Evolutionary conservation across 371 early-diverging fungal species (phyloP).

Genomic region (Saksenaea vasiformis): DNA sequence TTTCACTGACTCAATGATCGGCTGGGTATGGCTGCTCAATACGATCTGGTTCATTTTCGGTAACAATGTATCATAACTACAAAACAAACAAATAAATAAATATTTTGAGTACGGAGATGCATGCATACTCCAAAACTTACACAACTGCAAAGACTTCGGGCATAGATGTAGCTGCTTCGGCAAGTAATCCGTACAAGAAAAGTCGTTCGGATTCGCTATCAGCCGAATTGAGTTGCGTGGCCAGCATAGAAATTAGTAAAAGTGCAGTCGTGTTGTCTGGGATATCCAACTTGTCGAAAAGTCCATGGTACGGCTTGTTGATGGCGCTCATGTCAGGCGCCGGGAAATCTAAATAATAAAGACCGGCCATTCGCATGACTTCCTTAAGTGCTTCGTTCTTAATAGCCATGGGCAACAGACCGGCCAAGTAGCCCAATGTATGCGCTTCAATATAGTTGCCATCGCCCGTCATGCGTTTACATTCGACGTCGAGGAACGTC

Average conservation of each 20-base stretch:
- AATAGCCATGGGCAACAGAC: conserved; percentile 65
- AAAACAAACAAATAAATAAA: neutral
- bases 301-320: conserved; percentile 50
- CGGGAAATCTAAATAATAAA: conserved; percentile 47
- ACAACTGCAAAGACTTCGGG: conserved; percentile 78
- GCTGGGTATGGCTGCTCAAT: conserved; percentile 62
- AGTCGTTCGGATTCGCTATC: conserved; percentile 82
- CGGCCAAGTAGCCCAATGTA: conserved; percentile 72
- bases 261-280: conserved; percentile 67
- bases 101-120: neutral
- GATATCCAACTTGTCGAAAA: conserved; percentile 66
- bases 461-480: conserved; percentile 39
- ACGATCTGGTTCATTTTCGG: conserved; percentile 76
- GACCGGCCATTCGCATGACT: conserved; percentile 56
- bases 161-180: conserved; percentile 70
- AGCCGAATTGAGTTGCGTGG: conserved; percentile 75
- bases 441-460: conserved; percentile 52
- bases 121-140: conserved; percentile 43
- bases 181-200: conserved; percentile 79
- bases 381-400: conserved; percentile 62
- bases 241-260: conserved; percentile 70
- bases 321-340: conserved; percentile 22
- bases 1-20: conserved; percentile 69
- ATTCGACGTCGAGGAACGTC: conserved; percentile 67
- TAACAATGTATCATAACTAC: conserved; percentile 64